Evolutionary conservation across 352 stramenopile species (phyloP).

Genomic region (Albugo candida): DNA sequence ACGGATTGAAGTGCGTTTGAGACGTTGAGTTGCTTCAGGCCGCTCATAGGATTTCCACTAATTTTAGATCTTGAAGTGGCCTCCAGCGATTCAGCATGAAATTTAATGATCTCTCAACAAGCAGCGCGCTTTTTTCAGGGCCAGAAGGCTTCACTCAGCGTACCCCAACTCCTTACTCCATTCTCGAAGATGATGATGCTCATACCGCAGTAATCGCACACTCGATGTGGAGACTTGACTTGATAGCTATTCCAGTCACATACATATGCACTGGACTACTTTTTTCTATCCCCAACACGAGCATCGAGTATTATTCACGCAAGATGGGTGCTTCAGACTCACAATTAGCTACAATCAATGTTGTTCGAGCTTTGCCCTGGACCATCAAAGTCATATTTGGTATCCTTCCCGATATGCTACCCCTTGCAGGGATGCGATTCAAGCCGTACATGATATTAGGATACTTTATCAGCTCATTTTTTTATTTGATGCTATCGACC

Average conservation of each 20-base stretch:
- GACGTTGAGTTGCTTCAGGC: too few relatives aligned
- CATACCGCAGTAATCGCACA: conserved; percentile 16
- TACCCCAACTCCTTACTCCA: not conserved
- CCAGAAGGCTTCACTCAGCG: too few relatives aligned
- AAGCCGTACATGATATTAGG: conserved; percentile 60
- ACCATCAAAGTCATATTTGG: conserved; percentile 65
- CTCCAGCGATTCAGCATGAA: too few relatives aligned
- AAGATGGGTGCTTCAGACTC: conserved; percentile 34
- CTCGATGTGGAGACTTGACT: conserved; percentile 31
- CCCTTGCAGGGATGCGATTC: conserved; percentile 31
- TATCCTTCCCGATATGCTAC: conserved; percentile 39
- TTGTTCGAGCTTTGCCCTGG: conserved; percentile 54
- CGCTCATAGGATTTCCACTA: too few relatives aligned
- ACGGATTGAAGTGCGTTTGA: too few relatives aligned
- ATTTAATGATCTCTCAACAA: too few relatives aligned
- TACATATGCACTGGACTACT: conserved; percentile 63
- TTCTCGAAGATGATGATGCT: conserved; percentile 10
- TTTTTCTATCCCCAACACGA: conserved; percentile 39
- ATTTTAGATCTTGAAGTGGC: too few relatives aligned
- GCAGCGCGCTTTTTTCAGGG: too few relatives aligned
- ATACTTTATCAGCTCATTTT: conserved; percentile 30
- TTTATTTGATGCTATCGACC: conserved; percentile 26
- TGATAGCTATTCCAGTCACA: conserved; percentile 46
- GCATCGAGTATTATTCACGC: conserved; percentile 57
- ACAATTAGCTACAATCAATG: conserved; percentile 44